Percentiles rank a stretch among this genome's conserved stretches.
Conservation (phyloP, 805 yeast species). For the Kazachstania kunashirensis region DNA sequence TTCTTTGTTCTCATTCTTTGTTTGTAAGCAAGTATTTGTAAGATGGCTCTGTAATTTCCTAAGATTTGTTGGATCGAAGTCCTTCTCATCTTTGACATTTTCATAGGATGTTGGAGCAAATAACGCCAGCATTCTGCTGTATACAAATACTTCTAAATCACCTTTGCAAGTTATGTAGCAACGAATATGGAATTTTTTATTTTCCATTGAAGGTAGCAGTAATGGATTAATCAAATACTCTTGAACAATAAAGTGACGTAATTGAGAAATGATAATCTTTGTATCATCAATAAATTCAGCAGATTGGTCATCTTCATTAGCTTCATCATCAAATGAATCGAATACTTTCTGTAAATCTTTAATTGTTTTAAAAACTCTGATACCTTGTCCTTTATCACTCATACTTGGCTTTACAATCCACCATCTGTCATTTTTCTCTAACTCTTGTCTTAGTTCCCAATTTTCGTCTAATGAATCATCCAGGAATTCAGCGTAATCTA, state of each 20-base stretch:
- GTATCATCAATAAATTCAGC: constrained; percentile 31
- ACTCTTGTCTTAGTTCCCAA: constrained; percentile 75
- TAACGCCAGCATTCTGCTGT: constrained; percentile 67
- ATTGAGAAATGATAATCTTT: constrained; percentile 74
- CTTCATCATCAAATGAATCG: constrained; percentile 76
- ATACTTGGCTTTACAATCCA: constrained; percentile 95
- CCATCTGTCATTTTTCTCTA: constrained; percentile 42
- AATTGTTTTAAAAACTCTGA: constrained; percentile 66
- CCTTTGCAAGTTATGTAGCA: constrained; percentile 73
- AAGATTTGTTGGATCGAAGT: constrained; percentile 26
- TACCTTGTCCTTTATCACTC: constrained; percentile 97
- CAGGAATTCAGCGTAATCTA: constrained; percentile 91
- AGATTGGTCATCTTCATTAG: constrained; percentile 36
- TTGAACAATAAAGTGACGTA: constrained; percentile 82
- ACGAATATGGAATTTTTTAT: constrained; percentile 81
- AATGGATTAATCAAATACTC: constrained; percentile 66
- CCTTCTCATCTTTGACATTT: constrained; percentile 22
- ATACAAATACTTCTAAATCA: constrained; percentile 67
- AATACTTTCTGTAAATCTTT: constrained; percentile 76
- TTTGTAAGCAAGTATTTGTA: constrained; percentile 89
- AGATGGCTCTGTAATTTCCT: constrained; percentile 61
- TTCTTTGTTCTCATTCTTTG: constrained; percentile 32
- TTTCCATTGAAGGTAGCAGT: constrained; percentile 46
- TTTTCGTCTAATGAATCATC: constrained; percentile 91
- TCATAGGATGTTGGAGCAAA: constrained; percentile 55